Evolutionary conservation across 2,329 filamentous ascomycete species (phyloP).

Genomic region (Arthrinium puccinioides): DNA sequence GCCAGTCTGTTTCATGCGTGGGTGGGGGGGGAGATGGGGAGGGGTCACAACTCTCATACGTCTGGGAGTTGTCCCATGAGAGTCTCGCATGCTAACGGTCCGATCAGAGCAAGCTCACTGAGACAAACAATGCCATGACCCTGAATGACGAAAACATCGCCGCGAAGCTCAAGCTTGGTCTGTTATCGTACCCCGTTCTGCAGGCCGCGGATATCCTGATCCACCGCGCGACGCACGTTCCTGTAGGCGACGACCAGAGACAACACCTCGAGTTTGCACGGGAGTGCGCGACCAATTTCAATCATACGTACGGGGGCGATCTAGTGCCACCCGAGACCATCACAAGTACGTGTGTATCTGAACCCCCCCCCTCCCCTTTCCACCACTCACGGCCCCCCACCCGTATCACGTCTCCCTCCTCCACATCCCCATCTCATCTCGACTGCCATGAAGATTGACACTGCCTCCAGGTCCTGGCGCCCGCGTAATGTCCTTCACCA

Average conservation of each 20-base stretch:
- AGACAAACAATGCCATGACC: constrained; percentile 50
- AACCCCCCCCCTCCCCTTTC: background rate
- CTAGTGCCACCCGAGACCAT: constrained; percentile 63
- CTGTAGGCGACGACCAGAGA: constrained; percentile 89
- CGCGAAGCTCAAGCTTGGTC: constrained; percentile 66
- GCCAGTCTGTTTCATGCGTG: too few relatives aligned
- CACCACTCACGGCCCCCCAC: background rate
- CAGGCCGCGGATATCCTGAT: constrained; percentile 92
- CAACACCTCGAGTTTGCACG: constrained; percentile 93
- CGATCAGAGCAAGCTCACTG: constrained; percentile 62
- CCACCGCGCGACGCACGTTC: constrained; percentile 87
- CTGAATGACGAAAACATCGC: constrained; percentile 48
- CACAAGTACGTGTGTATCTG: constrained; percentile 52
- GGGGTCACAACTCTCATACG: too few relatives aligned
- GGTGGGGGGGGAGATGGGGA: too few relatives aligned
- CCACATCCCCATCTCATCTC: constrained; percentile 4
- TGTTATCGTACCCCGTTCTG: constrained; percentile 93
- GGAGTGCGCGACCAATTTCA: constrained; percentile 81
- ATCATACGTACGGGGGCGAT: constrained; percentile 58
- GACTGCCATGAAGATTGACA: background rate
- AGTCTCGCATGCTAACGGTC: background rate
- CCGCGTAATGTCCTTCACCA: constrained; percentile 81
- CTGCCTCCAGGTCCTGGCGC: constrained; percentile 58
- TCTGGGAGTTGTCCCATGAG: background rate
- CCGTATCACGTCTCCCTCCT: background rate